phyloP scores from a whole-genome alignment of 1,284 basidiomycete genomes.

The Mycena sp. region DNA sequence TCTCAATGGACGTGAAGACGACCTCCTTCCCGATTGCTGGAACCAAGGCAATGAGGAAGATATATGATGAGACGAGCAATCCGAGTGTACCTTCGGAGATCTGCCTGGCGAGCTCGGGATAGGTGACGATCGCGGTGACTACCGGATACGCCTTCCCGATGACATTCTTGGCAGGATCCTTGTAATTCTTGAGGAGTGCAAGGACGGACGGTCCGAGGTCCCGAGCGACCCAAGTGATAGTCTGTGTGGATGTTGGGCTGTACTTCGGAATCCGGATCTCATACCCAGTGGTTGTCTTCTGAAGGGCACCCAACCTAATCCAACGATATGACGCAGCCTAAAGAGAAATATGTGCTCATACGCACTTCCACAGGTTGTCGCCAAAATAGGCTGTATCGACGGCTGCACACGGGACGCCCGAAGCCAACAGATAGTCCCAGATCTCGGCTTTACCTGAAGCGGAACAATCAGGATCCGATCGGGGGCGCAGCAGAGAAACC shows the following conservation, averaged over 20 bases:
- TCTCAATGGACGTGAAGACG: neutral
- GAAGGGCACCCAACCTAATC: slow-evolving; percentile 4
- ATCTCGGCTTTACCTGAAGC: slow-evolving; percentile 23
- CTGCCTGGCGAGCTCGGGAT: neutral
- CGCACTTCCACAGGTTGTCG: slow-evolving; percentile 20
- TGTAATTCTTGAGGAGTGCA: slow-evolving; percentile 23
- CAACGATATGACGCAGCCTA: too few relatives aligned
- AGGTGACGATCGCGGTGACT: slow-evolving; percentile 5
- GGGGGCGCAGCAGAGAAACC: too few relatives aligned
- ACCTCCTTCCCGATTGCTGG: slow-evolving; percentile 20
- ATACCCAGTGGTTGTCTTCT: slow-evolving; percentile 14
- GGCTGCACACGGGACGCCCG: slow-evolving; percentile 11
- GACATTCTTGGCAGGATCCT: slow-evolving; percentile 1
- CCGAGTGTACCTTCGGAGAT: slow-evolving; percentile 10
- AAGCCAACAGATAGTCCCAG: too few relatives aligned
- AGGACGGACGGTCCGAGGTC: slow-evolving; percentile 23
- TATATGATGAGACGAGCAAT: neutral
- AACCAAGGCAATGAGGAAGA: neutral
- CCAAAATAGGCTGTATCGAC: slow-evolving; percentile 17
- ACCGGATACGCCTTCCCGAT: slow-evolving; percentile 18
- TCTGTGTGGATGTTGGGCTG: slow-evolving; percentile 4
- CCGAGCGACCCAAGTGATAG: slow-evolving; percentile 17
- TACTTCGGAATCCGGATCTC: slow-evolving; percentile 11
- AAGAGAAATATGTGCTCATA: too few relatives aligned
- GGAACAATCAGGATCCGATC: too few relatives aligned